Evolutionary conservation across 2,329 filamentous ascomycete species (phyloP).

Genomic region (Ceratocystis huliohia): DNA sequence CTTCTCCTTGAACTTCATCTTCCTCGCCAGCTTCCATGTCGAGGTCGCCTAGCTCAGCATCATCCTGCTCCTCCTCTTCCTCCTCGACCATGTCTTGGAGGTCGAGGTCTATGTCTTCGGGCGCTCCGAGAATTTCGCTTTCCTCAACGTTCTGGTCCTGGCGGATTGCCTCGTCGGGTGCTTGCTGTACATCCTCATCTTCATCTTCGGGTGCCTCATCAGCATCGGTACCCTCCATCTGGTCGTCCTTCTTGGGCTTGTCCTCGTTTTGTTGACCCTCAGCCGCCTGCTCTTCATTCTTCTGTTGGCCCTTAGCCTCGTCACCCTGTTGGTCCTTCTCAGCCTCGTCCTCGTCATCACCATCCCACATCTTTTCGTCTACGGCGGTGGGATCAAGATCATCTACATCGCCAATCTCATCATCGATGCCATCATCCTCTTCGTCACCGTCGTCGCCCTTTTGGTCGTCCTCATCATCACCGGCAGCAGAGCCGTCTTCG

Average conservation of each 20-base stretch:
- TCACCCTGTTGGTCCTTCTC: slow-evolving; percentile 73
- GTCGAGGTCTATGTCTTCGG: slow-evolving; percentile 78
- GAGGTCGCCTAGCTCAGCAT: slow-evolving; percentile 41
- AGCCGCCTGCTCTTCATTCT: slow-evolving; percentile 46
- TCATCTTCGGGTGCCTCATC: slow-evolving; percentile 27
- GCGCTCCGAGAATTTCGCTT: slow-evolving; percentile 68
- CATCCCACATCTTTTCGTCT: slow-evolving; percentile 99
- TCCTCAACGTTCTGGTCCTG: slow-evolving; percentile 68
- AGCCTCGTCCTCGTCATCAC: slow-evolving; percentile 62
- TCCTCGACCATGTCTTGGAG: slow-evolving; percentile 51
- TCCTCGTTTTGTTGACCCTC: slow-evolving; percentile 44
- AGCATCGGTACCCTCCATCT: slow-evolving; percentile 29
- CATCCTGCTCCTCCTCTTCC: slow-evolving; percentile 37
- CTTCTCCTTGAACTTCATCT: slow-evolving; percentile 33
- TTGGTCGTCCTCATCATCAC: slow-evolving; percentile 47
- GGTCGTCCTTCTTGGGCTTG: slow-evolving; percentile 37
- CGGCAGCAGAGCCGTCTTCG: slow-evolving; percentile 55
- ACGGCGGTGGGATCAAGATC: slow-evolving; percentile 79
- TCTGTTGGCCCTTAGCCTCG: slow-evolving; percentile 55
- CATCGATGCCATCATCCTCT: slow-evolving; percentile 71
- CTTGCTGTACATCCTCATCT: slow-evolving; percentile 38
- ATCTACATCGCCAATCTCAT: slow-evolving; percentile 82
- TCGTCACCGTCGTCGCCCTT: slow-evolving; percentile 52
- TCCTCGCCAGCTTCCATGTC: slow-evolving; percentile 31
- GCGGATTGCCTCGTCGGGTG: slow-evolving; percentile 44